Evolutionary conservation across 495 filamentous ascomycete genomes (phyloP), one percentile per base, ranked within the genome.

Genomic region (Cercophora scortea): DNA sequence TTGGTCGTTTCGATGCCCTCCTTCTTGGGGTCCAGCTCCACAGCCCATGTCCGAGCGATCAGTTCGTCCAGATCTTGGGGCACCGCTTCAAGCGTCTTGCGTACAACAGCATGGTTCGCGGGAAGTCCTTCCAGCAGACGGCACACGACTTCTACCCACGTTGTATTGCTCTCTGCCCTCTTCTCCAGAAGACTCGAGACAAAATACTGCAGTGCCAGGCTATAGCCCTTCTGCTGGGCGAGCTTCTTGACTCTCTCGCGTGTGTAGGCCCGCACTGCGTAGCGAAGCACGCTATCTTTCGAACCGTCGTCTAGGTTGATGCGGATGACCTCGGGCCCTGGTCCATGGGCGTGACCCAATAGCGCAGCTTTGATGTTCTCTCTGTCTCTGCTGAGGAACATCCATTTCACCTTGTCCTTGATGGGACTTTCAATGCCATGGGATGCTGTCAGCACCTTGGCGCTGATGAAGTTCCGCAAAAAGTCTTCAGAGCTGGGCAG

Each of bases 71-170:
- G 52, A 25, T 54, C 52, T 3, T 49, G 45, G 4, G 52, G 52
- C n/a, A 54, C 38, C 16, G 40, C 34, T 25, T 54, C 52, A 6
- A 54, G 36, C 36, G 45, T 32, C 46, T 54, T 54, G 32, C 52
- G 45, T 19, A 54, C 52, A 12, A 16, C 12, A 45, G 34, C 34
- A 16, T 42, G 49, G 34, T 36, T 42, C 12, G 52, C 18, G 11
- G 52, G 45, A 19, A 54, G 16, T 4, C 40, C 45, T 18, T 49
- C 45, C 12, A 54, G 52, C 19, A 54, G 38, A 18, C 45, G 45
- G 16, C 52, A 54, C 15, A 54, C 52, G 4, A 54, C 52, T 25
- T 54, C 52, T 18, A 54, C 52, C 52, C 52, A 54, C 3, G 49
- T 18, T 15, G 34, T 54, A 45, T 54, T 54, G 52, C 46, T 54